Base-by-base conservation (phyloP, 345 rosid genomes). In the Microthlaspi erraticum region DNA sequence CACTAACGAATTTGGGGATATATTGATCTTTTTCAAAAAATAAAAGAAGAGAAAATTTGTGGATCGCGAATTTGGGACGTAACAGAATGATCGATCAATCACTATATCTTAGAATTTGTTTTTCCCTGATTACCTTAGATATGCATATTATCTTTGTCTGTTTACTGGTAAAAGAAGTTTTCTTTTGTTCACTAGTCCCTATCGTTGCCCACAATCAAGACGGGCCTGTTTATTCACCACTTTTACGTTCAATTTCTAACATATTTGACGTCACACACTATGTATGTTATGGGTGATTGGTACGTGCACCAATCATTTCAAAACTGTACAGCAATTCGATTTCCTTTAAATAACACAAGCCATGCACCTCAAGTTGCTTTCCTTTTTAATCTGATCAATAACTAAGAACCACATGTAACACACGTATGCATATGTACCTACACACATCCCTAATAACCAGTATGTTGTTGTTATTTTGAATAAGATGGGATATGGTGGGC, bases 251-350 rank as follows among this genome's bases (percentile, higher is more conserved):
- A 38, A 61, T 54, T 45, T 34, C 2, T 37, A 41, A 68, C 53
- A 61, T 38, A 69, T 63, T 7, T 64, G 75, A 64, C 75, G 75
- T 76, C 79, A 76, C 49, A 54, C 37, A 54, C 37, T 68, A 18
- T 19, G 36, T 60, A 31, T 43, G 50, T 46, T 32, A 63, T 49
- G 45, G 29, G 29, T 56, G 66, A 70, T 64, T 49, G 71, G 44
- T 76, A 57, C 71, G 70, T 57, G 71, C 71, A 76, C 79, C 75
- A 76, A 70, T 76, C 72, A 57, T 70, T 70, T 76, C 76, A 46
- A 50, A 69, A 6, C 70, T 49, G 52, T 57, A 64, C 45, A 56
- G 13, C 70, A 68, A 37, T 76, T 55, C 56, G 48, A 49, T 62
- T 68, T 68, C 60, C 74, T 75, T 68, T 68, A 60, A 38, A 38